A percentile compares a stretch with the other conserved stretches of the same genome.
phyloP scores from a whole-genome alignment of 495 filamentous ascomycete species.

The Neurospora tetraspora region DNA sequence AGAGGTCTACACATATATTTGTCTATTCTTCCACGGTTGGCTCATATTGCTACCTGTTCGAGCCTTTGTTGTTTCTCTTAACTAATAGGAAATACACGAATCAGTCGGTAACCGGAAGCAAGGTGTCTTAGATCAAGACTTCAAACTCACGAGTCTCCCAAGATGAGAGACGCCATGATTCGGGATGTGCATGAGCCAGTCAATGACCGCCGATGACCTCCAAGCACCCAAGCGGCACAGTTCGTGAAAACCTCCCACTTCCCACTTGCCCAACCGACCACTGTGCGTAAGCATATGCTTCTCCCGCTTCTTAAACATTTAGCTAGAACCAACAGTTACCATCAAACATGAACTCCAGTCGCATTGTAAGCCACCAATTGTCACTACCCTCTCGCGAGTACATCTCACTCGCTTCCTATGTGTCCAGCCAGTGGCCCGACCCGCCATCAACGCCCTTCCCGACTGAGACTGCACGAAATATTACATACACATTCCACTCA shows the following conservation, averaged over 20 bases:
- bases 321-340: neutral
- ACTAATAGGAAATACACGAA: too few species aligned
- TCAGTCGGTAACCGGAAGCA: too few species aligned
- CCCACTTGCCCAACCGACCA: neutral
- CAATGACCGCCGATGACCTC: neutral
- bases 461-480: neutral
- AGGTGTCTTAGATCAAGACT: neutral
- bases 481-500: neutral
- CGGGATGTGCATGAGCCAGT: neutral
- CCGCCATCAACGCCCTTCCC: neutral
- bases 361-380: neutral
- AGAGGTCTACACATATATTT: neutral
- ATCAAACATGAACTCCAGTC: neutral
- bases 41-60: neutral
- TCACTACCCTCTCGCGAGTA: neutral
- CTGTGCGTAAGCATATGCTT: neutral
- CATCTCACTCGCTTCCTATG: neutral
- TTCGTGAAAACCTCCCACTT: neutral
- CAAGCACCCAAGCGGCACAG: neutral
- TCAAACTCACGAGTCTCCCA: neutral
- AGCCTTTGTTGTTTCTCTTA: neutral
- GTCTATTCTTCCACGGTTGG: neutral
- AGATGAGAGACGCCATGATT: neutral
- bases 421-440: neutral
- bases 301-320: neutral